Base-by-base conservation (phyloP, 164 flowering plant species). In the Nymphaea colorata region DNA sequence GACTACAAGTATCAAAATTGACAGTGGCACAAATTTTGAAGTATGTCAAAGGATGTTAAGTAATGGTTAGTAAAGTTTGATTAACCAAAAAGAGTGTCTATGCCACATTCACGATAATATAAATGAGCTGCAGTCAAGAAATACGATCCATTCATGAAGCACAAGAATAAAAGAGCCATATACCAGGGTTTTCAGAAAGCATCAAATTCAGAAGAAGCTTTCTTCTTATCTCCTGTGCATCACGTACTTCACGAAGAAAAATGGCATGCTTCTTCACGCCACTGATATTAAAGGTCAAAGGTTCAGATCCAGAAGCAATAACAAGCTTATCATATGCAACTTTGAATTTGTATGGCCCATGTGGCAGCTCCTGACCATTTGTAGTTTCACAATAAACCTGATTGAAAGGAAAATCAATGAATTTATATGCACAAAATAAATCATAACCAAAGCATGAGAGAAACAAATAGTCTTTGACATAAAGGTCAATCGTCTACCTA, bases 161-260 rank as follows among this genome's bases (percentile, higher is more conserved):
- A 25, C 36, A 25, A 25, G 36, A 25, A 25, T 4, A 4, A 51
- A 51, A 51, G 57, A 51, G 57, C 36, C 36, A 25, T 76, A 64
- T 76, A 86, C 98, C 98, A 42, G 97, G 98, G 59, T 87, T 85
- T 74, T 91, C 97, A 64, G 96, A 93, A 18, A 91, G 72, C 99
- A 94, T 94, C 75, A 94, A 79, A 77, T 94, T 94, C n/a, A 94
- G 73, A 17, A 91, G 94, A 55, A 95, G 82, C 81, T 84, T 91
- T 72, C 97, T 80, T 41, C 99, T 88, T 66, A 95, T 95, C 70
- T 87, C 97, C 76, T 87, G 96, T 51, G 99, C 98, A 81, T 95
- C 94, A 68, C 78, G 68, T 72, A 95, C 99, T 79, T 95, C 99
- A 25, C 97, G 91, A 41, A 95, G 96, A 72, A 95, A 95, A 59